Evolutionary conservation across 768 basidiomycete species (phyloP).

Genomic region (Baorangia bicolor): DNA sequence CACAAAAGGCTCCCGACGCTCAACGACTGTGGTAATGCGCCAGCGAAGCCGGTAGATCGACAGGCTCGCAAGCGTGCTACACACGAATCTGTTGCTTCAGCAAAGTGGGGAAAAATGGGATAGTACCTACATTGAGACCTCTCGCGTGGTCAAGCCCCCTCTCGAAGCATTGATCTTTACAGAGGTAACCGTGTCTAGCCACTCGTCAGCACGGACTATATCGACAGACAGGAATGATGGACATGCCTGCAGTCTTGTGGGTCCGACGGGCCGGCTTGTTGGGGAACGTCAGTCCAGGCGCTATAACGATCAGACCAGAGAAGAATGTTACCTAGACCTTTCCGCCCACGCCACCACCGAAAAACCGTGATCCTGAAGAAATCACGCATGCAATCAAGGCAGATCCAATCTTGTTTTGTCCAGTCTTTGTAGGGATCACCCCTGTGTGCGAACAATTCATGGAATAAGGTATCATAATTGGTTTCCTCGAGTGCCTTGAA

Average conservation of each 20-base stretch:
- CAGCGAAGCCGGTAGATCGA: neutral
- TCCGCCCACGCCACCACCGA: conserved; percentile 12
- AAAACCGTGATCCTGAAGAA: conserved; percentile 9
- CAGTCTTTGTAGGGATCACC: conserved; percentile 5
- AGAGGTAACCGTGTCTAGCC: conserved; percentile 11
- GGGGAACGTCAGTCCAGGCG: neutral
- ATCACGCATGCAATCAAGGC: neutral
- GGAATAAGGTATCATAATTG: conserved; percentile 2
- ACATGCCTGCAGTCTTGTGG: conserved; percentile 10
- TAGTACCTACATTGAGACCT: conserved; percentile 8
- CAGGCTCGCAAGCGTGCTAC: conserved; percentile 11
- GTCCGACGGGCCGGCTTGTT: too few relatives aligned
- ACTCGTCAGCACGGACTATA: neutral
- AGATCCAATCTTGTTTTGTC: conserved; percentile 11
- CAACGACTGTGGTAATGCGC: neutral
- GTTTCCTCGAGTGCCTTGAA: conserved; percentile 5
- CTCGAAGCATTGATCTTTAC: conserved; percentile 12
- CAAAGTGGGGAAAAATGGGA: neutral
- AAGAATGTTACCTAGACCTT: neutral
- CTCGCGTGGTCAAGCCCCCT: conserved; percentile 10
- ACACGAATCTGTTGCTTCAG: neutral
- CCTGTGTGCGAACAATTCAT: conserved; percentile 6
- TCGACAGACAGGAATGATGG: neutral
- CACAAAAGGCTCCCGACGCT: neutral
- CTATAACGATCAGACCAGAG: neutral